These are phyloP conservation scores for Pilasporangium apinafurcum DNA, from an alignment of 352 stramenopile genomes.

Conservation along the genomic window DNA sequence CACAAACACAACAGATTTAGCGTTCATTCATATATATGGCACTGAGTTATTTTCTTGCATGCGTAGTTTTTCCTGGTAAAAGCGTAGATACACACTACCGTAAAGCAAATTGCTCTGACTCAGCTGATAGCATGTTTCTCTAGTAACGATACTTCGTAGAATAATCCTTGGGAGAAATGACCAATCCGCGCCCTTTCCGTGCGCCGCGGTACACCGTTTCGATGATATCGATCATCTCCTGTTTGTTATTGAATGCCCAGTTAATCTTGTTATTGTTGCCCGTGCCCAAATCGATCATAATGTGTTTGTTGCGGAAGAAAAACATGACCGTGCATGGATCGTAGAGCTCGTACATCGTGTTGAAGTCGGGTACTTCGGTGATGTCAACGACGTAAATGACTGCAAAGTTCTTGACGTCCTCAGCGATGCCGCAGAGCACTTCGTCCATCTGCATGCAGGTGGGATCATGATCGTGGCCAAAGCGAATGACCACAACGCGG, in stretches of 20 bases:
- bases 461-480: constrained; percentile 96
- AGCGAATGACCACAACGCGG: constrained; percentile 98
- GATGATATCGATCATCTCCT: constrained; percentile 99
- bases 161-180: constrained; percentile 99
- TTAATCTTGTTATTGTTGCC: constrained; percentile 99
- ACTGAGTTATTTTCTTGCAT: neutral
- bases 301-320: constrained; percentile 99
- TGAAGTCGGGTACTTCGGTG: constrained; percentile 98
- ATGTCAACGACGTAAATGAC: constrained; percentile 96
- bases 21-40: no score
- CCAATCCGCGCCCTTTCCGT: constrained; percentile 95
- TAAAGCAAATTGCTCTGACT: no score
- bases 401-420: constrained; percentile 99
- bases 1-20: no score
- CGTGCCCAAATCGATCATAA: constrained; percentile 99
- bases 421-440: constrained; percentile 91
- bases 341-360: constrained; percentile 99
- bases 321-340: constrained; percentile 99
- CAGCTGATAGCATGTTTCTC: neutral
- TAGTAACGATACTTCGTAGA: constrained; percentile 99
- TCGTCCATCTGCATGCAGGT: constrained; percentile 99
- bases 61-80: no score
- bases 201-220: constrained; percentile 98
- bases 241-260: constrained; percentile 96
- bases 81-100: no score